Percentiles rank a stretch among this genome's conserved stretches.
phyloP scores from a whole-genome alignment of 164 flowering plant genomes.

The Piper longum region DNA sequence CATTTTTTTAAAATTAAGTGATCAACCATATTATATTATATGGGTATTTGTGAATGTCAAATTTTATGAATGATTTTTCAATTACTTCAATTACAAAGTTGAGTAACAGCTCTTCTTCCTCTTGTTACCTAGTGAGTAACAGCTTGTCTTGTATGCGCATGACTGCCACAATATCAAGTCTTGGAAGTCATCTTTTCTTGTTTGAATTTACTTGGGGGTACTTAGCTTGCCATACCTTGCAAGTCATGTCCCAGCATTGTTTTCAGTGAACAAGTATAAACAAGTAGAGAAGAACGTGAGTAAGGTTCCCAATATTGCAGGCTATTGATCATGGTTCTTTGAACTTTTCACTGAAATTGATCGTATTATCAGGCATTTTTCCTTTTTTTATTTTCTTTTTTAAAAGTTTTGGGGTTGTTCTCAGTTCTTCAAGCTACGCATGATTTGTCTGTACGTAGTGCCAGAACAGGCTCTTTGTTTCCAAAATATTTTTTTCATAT shows the following conservation, averaged over 20 bases:
- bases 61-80: no score
- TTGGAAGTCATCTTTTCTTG: neutral
- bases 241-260: neutral
- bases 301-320: neutral
- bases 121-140: neutral
- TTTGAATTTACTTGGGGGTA: neutral
- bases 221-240: neutral
- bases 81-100: no score
- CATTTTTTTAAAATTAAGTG: no score
- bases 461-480: no score
- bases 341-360: neutral
- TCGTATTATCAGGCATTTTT: no score
- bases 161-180: neutral
- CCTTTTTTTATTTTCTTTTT: no score
- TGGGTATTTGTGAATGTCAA: no score
- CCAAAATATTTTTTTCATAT: no score
- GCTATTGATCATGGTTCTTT: neutral
- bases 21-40: no score
- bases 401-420: no score
- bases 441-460: no score
- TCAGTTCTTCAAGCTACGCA: no score
- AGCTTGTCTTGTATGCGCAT: conserved; percentile 3
- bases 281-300: neutral
- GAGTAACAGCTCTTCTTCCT: neutral
- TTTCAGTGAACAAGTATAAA: neutral